Base-by-base conservation (phyloP, 2,329 filamentous ascomycete genomes). In the Nothomitra cinnamomea region DNA sequence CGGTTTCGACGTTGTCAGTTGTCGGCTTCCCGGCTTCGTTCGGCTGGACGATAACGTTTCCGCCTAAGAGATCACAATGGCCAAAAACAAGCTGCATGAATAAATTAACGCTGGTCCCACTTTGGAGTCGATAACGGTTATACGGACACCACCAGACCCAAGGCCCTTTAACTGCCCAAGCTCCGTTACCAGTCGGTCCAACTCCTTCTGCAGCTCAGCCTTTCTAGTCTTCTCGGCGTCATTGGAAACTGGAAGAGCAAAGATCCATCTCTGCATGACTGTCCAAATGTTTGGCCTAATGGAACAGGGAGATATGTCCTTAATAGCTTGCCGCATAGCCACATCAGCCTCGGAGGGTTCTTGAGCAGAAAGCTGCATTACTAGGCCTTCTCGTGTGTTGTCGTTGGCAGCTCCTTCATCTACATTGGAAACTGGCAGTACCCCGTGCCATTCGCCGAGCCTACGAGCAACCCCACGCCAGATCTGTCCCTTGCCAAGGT, bases 201-300 rank as follows among this genome's bases (percentile, higher is more conserved):
- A 71, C 70, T 96, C 90, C 53, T 69, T 71, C 63, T 94, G 85
- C 52, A 98, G 72, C 56, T 69, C 69, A 25, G 76, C 72, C 63
- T 85, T 82, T 58, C 85, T 79, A 59, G 76, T 68, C 56, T 76
- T 76, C 65, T 95, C 79, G 54, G 77, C 74, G 35, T 82, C 78
- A 3, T 83, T 92, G 54, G 75, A 73, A 52, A 75, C 79, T 12
- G 92, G 89, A 57, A 98, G 73, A 40, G 87, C 90, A 60, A 83
- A 72, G 55, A 95, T 87, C 92, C 92, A 98, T 69, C 89, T 94
- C 66, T 94, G 87, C 77, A 95, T 85, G 35, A 94, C 88, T 5
- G 86, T 87, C 92, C 92, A 98, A 54, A 94, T 71, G 65, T 94
- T 95, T 17, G 88, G 86, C n/a, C 79, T 74, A 3, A 82, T 81